These are phyloP conservation scores for Syzygium grande DNA, from an alignment of 345 rosid species.

Conservation along the genomic window DNA sequence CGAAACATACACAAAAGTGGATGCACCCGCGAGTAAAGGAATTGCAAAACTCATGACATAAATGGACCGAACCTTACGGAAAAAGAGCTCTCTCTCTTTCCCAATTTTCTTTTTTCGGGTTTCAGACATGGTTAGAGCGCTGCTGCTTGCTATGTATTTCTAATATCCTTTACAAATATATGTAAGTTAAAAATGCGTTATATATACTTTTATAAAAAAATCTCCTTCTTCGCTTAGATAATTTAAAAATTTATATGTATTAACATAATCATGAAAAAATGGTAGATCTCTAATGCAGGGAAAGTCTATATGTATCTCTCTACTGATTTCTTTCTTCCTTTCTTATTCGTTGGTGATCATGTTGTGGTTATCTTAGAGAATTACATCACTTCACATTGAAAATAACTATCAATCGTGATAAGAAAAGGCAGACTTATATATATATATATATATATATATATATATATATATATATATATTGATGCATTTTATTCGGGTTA, in stretches of 20 bases:
- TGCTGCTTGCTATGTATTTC: not conserved
- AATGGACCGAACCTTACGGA: not conserved
- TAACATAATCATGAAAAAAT: not conserved
- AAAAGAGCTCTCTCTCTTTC: not conserved
- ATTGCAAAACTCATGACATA: not conserved
- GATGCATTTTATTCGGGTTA: no score
- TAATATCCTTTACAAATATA: not conserved
- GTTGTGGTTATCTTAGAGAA: not conserved
- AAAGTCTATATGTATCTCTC: not conserved
- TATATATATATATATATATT: not conserved
- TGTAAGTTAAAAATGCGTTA: not conserved
- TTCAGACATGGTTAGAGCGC: not conserved
- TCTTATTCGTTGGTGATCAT: not conserved
- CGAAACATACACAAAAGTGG: not conserved
- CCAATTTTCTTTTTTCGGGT: not conserved
- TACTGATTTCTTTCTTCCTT: not conserved
- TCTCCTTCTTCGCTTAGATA: not conserved
- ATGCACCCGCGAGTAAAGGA: not conserved
- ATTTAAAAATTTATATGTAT: not conserved
- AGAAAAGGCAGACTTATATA: not conserved
- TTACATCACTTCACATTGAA: not conserved
- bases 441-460: no score
- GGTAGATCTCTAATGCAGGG: not conserved
- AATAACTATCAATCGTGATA: not conserved
- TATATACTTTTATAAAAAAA: not conserved